Evolutionary conservation across 306 rosid genomes (phyloP), one percentile per base, ranked within the genome.

Genomic region (Trichosanthes truncata): DNA sequence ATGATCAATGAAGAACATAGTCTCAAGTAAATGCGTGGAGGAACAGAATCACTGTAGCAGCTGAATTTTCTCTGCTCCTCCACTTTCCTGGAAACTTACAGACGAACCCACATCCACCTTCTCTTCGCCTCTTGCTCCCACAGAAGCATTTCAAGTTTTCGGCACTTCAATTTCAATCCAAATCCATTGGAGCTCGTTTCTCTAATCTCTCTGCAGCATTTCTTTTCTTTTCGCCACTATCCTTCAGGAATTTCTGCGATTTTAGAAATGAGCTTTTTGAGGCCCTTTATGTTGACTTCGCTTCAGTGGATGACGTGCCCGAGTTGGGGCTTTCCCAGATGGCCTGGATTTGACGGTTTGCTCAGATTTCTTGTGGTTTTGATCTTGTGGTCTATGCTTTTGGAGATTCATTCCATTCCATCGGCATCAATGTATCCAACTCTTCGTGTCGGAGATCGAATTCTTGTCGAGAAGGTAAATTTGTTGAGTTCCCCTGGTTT

Each of bases 391-490:
- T 87, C 93, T 18, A 88, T 69, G 71, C 84, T 85, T 51, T 89
- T 91, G 0, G 95, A 94, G 80, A 87, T 94, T 68, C 90, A 90
- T 13, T 87, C 18, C 85, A 94, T 94, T 60, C 92, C 96, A 4
- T 94, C 98, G 0, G 83, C 91, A 66, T 94, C 98, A 14, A 94
- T 94, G 98, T 86, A 74, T 82, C 97, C 97, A 1, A 92, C 98
- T 67, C 93, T 94, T 67, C 87, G 87, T 43, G 89, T 88, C 51
- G 97, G 89, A 18, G 97, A 94, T 81, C 94, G 97, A 48, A 80
- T 94, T 57, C 40, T 94, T 20, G 85, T 94, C 20, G 93, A 92
- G 85, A 94, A 87, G 97, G 92, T 88, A 38, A 36, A 6, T 46
- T 25, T 29, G 5, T 6, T 45, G 13, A 33, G 35, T 15, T n/a